Percentiles rank a stretch among this genome's conserved stretches.
Conservation (phyloP, 192 early-diverging fungal species). For the Linderina pennispora region DNA sequence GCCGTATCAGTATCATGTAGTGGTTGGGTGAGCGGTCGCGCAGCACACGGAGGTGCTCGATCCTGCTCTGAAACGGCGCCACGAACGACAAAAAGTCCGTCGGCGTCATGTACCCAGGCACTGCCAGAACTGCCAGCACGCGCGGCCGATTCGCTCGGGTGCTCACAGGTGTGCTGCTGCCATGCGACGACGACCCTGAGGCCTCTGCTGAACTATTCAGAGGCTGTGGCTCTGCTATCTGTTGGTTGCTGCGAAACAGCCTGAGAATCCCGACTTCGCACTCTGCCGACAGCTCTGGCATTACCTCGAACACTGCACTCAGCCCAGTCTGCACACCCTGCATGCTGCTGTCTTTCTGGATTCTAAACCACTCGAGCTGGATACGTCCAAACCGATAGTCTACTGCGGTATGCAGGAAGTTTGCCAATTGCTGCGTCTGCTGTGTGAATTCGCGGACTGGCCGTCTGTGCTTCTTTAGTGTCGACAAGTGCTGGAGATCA, state of each 20-base stretch:
- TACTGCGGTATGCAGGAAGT: not conserved
- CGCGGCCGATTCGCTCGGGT: slow-evolving; percentile 1
- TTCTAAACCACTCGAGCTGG: slow-evolving; percentile 29
- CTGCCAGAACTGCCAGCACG: slow-evolving; percentile 70
- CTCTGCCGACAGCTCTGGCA: slow-evolving; percentile 2
- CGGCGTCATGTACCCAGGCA: slow-evolving; percentile 84
- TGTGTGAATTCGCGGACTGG: not conserved
- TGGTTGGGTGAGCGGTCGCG: slow-evolving; percentile 79
- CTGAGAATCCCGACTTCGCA: slow-evolving; percentile 17
- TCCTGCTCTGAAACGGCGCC: slow-evolving; percentile 57
- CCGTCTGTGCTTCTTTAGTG: not conserved
- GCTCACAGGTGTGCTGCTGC: not conserved
- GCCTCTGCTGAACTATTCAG: not conserved
- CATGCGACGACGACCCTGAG: not conserved
- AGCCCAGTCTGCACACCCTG: not conserved
- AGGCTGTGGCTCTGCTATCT: not conserved
- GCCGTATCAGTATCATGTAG: slow-evolving; percentile 83
- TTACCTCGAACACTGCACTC: slow-evolving; percentile 8
- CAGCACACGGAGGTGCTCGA: slow-evolving; percentile 72
- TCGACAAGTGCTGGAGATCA: too few species aligned
- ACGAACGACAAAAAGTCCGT: slow-evolving; percentile 87
- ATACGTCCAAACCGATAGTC: slow-evolving; percentile 27
- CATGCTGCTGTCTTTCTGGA: not conserved
- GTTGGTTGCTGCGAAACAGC: slow-evolving; percentile 8
- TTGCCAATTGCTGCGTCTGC: slow-evolving; percentile 1